phyloP scores from a whole-genome alignment of 345 rosid species.

The Moricandia moricandioides region DNA sequence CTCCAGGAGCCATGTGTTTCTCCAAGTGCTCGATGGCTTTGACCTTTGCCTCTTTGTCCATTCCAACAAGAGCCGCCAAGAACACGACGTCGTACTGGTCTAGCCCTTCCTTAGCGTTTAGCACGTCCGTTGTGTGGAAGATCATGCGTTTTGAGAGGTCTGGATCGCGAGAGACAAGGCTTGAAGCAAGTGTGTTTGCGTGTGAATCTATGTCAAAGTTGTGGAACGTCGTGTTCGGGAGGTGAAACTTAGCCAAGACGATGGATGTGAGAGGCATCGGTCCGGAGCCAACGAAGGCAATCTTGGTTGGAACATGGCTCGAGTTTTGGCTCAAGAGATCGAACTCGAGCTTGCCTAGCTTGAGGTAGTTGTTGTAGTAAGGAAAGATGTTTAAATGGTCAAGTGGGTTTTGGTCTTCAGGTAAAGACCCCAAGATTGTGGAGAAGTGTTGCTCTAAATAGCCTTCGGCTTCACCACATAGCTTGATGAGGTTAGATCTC shows the following conservation, averaged over 20 bases:
- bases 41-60: constrained; percentile 72
- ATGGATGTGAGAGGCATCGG: constrained; percentile 88
- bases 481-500: constrained; percentile 63
- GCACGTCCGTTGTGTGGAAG: constrained; percentile 65
- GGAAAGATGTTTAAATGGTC: constrained; percentile 64
- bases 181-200: constrained; percentile 58
- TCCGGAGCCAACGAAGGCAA: constrained; percentile 85
- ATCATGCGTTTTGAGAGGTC: constrained; percentile 64
- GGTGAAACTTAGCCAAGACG: constrained; percentile 61
- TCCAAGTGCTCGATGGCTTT: constrained; percentile 65
- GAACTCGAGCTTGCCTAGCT: constrained; percentile 67
- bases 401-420: constrained; percentile 59
- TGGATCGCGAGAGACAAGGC: constrained; percentile 46
- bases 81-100: constrained; percentile 74
- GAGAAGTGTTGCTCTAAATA: constrained; percentile 68
- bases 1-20: constrained; percentile 74
- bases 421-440: constrained; percentile 43
- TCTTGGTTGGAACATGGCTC: constrained; percentile 36
- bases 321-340: constrained; percentile 45
- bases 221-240: constrained; percentile 57
- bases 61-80: constrained; percentile 92
- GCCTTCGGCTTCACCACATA: constrained; percentile 79
- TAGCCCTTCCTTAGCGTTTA: constrained; percentile 49
- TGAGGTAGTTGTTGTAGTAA: constrained; percentile 70
- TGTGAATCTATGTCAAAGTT: constrained; percentile 71